Evolutionary conservation across 257 asterid species (phyloP), one percentile per base, ranked within the genome.

Genomic region (Solanum virginianum): DNA sequence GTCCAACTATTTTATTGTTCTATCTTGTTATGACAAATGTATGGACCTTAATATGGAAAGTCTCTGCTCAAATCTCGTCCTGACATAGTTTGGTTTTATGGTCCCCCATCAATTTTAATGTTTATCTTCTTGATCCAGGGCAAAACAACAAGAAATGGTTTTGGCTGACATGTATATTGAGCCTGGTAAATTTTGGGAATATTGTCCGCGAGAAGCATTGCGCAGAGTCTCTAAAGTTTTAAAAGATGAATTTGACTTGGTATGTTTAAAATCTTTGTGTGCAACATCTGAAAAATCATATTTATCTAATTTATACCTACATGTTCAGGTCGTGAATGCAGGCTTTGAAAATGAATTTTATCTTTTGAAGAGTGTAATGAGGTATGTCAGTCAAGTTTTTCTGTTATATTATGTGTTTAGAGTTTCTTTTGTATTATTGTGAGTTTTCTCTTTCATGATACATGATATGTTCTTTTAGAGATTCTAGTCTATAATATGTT

Each of bases 311-410:
- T 17, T 24, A 45, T 88, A 84, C 82, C 87, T 89, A 55, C 77
- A 77, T 39, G 71, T 91, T 87, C 97, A 96, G 99, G 93, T 85
- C 47, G 85, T 94, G 95, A 94, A 94, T 88, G 98, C 98, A 83
- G 99, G 99, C 72, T 96, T 96, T 85, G 99, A 96, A 91, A 93
- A 87, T 59, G 99, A 96, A 87, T 96, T 94, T 89, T 92, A 84
- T 87, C 92, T 96, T 84, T 89, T 96, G 80, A 91, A 90, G 86
- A 91, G 90, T 82, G 89, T 87, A 66, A 57, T 89, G 62, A 91
- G 90, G 99, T 96, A 91, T 84, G 93, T 62, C 66, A 62, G 74
- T 51, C 69, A 32, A 81, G 60, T 77, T 82, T 47, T 69, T 47
- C 62, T 17, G 15, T 51, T 15, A 77, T 16, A 51, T 14, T 75